Percentiles rank a stretch among this genome's conserved stretches.
Conservation (phyloP, 768 basidiomycete species). For the Scleroderma bovista region DNA sequence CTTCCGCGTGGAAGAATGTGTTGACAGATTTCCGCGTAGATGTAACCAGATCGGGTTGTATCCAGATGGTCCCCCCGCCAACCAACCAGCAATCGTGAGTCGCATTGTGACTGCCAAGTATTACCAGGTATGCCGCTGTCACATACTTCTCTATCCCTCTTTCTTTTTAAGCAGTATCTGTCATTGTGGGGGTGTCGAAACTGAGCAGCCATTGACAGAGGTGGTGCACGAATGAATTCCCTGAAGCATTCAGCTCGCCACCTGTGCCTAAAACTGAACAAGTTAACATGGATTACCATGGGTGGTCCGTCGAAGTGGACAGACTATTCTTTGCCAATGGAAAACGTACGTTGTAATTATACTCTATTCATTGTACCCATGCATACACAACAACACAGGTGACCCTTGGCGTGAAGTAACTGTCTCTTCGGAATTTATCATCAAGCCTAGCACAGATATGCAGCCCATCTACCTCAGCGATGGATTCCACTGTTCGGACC, state of each 20-base stretch:
- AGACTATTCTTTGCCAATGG: slow-evolving; percentile 69
- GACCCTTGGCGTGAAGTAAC: slow-evolving; percentile 74
- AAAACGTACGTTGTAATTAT: slow-evolving; percentile 38
- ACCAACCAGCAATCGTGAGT: slow-evolving; percentile 31
- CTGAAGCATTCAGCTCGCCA: slow-evolving; percentile 45
- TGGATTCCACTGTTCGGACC: slow-evolving; percentile 67
- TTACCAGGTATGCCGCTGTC: slow-evolving; percentile 15
- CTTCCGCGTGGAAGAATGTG: background rate
- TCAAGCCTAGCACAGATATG: slow-evolving; percentile 40
- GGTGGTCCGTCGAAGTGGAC: slow-evolving; percentile 56
- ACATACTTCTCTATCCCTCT: background rate
- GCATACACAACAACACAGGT: slow-evolving; percentile 31
- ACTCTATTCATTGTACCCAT: background rate
- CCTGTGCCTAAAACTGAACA: slow-evolving; percentile 37
- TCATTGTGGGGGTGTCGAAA: too few species aligned
- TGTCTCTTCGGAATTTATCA: slow-evolving; percentile 49
- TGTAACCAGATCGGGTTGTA: slow-evolving; percentile 66
- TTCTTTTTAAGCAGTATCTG: background rate
- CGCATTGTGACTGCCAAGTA: slow-evolving; percentile 28
- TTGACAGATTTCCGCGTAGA: slow-evolving; percentile 25
- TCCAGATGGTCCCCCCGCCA: slow-evolving; percentile 34
- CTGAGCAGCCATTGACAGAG: too few species aligned
- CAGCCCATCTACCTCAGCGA: slow-evolving; percentile 56
- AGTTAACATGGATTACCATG: slow-evolving; percentile 49
- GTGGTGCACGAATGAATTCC: slow-evolving; percentile 66